Conservation (phyloP, 2,329 filamentous ascomycete species). For the Phyllosticta citribraziliensis region DNA sequence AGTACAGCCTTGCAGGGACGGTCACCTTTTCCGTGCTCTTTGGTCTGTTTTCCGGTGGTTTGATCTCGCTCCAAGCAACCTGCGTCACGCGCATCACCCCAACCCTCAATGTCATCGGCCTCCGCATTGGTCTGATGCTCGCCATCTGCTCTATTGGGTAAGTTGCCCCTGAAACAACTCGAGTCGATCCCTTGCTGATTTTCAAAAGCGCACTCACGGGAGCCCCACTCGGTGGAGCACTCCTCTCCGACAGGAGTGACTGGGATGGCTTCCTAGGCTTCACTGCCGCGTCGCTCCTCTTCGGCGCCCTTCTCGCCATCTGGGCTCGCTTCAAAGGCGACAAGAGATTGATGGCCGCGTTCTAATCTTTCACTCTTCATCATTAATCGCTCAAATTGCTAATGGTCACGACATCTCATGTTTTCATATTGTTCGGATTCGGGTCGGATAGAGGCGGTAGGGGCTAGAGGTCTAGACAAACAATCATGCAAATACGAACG, state of each 20-base stretch:
- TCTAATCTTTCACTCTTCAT: background rate
- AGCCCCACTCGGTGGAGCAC: background rate
- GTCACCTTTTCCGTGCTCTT: conserved; percentile 2
- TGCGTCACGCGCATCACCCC: background rate
- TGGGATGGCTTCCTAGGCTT: background rate
- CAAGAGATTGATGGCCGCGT: background rate
- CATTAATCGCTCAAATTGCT: background rate
- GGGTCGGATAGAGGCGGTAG: no score
- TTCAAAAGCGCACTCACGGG: background rate
- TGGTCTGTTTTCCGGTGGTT: conserved; percentile 1
- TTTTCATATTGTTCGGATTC: background rate
- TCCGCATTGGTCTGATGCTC: conserved; percentile 42
- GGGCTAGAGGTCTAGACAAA: background rate
- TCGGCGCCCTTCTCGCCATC: background rate
- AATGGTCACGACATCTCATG: background rate
- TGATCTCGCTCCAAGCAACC: background rate
- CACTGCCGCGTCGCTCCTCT: background rate
- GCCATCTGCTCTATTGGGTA: background rate
- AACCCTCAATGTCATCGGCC: conserved; percentile 30
- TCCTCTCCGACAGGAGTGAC: background rate
- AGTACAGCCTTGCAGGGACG: background rate
- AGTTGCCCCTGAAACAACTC: background rate
- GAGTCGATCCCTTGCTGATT: background rate
- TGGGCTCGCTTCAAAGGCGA: background rate
- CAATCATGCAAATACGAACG: background rate